phyloP scores from a whole-genome alignment of 805 yeast species.

The Candida berthetii region DNA sequence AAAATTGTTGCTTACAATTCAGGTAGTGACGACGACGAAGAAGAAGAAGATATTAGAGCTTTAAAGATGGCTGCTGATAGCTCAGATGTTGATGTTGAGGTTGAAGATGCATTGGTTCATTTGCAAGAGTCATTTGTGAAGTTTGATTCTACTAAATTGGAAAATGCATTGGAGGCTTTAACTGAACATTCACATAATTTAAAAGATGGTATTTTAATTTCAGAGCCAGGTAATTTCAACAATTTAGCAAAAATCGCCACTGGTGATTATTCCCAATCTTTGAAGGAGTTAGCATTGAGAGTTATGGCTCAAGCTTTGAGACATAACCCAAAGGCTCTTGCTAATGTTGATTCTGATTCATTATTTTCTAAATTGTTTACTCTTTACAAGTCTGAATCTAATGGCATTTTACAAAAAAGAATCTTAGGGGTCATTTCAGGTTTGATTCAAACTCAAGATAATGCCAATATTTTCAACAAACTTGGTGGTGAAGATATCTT shows the following conservation, averaged over 20 bases:
- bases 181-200: conserved; percentile 63
- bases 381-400: conserved; percentile 6
- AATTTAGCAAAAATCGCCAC: conserved; percentile 22
- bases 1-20: conserved; percentile 8
- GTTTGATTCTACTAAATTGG: conserved; percentile 6
- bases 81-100: conserved; percentile 11
- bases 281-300: conserved; percentile 50
- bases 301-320: conserved; percentile 64
- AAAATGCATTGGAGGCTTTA: conserved; percentile 29
- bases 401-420: conserved; percentile 37
- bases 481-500: conserved; percentile 17
- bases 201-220: conserved; percentile 50
- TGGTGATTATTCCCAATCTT: conserved; percentile 7
- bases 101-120: conserved; percentile 13
- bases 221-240: conserved; percentile 24
- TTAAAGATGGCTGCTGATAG: conserved; percentile 18
- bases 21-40: conserved; percentile 9
- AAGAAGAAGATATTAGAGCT: conserved; percentile 10
- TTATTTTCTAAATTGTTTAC: conserved; percentile 6
- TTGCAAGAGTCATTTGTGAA: conserved; percentile 9
- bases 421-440: conserved; percentile 47
- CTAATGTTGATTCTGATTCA: conserved; percentile 22
- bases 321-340: conserved; percentile 62
- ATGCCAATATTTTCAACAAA: conserved; percentile 18
- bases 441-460: conserved; percentile 29